Percentiles rank a stretch among this genome's conserved stretches.
phyloP scores from a whole-genome alignment of 1,284 basidiomycete species.

The Sanguinoderma infundibulare region DNA sequence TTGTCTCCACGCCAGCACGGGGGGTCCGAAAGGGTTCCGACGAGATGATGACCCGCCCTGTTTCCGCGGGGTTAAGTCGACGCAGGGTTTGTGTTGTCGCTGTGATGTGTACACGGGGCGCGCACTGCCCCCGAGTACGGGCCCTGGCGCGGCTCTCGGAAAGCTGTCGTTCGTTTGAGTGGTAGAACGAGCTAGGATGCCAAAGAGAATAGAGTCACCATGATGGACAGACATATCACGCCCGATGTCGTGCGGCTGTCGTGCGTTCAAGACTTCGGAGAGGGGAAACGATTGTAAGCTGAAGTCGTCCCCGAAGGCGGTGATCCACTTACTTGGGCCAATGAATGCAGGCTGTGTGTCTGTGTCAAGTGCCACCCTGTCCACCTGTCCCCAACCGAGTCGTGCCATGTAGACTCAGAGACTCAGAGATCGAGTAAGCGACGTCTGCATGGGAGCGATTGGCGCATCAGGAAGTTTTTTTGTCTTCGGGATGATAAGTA shows the following conservation, averaged over 20 bases:
- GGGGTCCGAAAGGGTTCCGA: not conserved
- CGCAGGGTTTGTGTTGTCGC: not conserved
- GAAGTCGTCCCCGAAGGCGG: not conserved
- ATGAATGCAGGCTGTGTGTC: not conserved
- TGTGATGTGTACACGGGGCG: too few relatives aligned
- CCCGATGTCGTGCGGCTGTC: not conserved
- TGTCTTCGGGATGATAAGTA: not conserved
- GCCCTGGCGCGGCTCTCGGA: too few relatives aligned
- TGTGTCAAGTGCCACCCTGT: not conserved
- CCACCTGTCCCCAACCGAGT: not conserved
- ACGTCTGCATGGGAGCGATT: too few relatives aligned
- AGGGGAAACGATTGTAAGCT: not conserved
- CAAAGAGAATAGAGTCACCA: not conserved
- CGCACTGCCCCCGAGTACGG: too few relatives aligned
- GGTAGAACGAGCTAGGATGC: too few relatives aligned
- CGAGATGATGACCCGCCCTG: not conserved
- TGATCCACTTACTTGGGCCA: too few relatives aligned
- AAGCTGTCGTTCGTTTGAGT: too few relatives aligned
- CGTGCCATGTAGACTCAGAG: not conserved
- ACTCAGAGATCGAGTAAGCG: too few relatives aligned
- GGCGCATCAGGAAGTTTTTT: not conserved
- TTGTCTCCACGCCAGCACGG: not conserved
- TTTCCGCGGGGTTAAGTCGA: not conserved
- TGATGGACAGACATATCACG: not conserved
- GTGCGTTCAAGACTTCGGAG: not conserved